Evolutionary conservation across 1,284 basidiomycete genomes (phyloP), one percentile per base, ranked within the genome.

Genomic region (Pseudozyma flocculosa): DNA sequence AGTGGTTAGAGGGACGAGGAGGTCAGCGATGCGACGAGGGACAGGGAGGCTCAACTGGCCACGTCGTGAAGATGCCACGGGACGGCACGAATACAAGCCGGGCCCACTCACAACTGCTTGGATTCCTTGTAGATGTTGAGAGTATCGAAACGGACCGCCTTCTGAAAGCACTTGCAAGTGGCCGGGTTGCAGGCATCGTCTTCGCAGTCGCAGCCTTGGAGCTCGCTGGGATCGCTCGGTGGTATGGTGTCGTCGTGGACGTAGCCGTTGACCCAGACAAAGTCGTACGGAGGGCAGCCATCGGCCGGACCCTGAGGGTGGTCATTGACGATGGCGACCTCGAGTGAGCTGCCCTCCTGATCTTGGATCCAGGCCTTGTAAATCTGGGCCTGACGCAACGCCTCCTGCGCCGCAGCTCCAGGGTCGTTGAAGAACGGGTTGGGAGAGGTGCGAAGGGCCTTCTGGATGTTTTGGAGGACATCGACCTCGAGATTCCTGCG

Each of bases 241-340:
- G 47, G 34, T 3, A 68, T 49, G 0, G 47, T 48, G 2, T 61
- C 56, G 32, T 58, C 56, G 32, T 58, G 52, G 3, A 69, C 21
- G 34, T 68, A 68, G 2, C 38, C 39, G 48, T 73, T 58, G 2
- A 49, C 54, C 55, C 56, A 72, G 18, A 24, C 43, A 40, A 70
- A 73, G 41, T 73, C 61, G 53, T 48, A 65, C 1, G 70, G 62
- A 17, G 71, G 71, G 18, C 61, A 48, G n/a, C 53, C 61, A 17
- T 73, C 63, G 40, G 43, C 39, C 11, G 62, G 36, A 10, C 49
- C 45, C 9, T 32, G 19, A 4, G 40, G 26, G 23, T 26, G 9
- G 1, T 8, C 15, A 21, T 67, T 64, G n/a, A 30, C 19, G 21
- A 70, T 36, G 9, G 41, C 47, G 13, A 73, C 38, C 1, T 55